Evolutionary conservation across 768 basidiomycete genomes (phyloP), one percentile per base, ranked within the genome.

Genomic region (Sporobolomyces phaffii): DNA sequence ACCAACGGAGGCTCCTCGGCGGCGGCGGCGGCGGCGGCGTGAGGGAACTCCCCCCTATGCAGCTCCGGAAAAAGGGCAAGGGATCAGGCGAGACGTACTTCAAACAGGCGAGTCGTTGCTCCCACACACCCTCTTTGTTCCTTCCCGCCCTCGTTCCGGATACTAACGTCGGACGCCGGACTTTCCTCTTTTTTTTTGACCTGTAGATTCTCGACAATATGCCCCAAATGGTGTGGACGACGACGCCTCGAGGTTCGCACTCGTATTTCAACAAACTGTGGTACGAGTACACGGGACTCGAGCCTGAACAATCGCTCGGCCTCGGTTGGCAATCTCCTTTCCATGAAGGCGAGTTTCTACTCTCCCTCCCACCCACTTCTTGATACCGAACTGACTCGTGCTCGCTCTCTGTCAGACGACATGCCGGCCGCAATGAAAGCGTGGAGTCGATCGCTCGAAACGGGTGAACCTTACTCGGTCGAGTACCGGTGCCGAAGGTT

Each of bases 221-320:
- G 61, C 73, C 73, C 33, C 70, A 72, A 26, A 51, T 73, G 38
- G 57, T 73, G 13, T 73, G 66, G 67, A 59, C 57, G 14, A 69
- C 67, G 20, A 69, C 61, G 29, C 66, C 67, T 10, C 49, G 58
- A 22, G 73, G 73, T 3, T 52, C 47, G 0, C 67, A 69, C 45
- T 62, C 48, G 29, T 72, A 65, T 62, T 72, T 72, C 60, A 60
- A 60, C 58, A 48, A 61, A 29, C 41, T 45, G 31, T 73, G 72
- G 72, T 73, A 73, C 40, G 33, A 49, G 2, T 73, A 68, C 41
- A 71, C 72, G 26, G 72, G 72, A 15, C 48, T 62, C 26, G 60
- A 70, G 26, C 69, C 69, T 11, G 69, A 73, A 53, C 51, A 62
- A 44, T 54, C 54, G 3, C 64, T 71, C 8, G 69, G 72, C 3